phyloP scores from a whole-genome alignment of 2,329 filamentous ascomycete species.

The Monosporascus sp. region DNA sequence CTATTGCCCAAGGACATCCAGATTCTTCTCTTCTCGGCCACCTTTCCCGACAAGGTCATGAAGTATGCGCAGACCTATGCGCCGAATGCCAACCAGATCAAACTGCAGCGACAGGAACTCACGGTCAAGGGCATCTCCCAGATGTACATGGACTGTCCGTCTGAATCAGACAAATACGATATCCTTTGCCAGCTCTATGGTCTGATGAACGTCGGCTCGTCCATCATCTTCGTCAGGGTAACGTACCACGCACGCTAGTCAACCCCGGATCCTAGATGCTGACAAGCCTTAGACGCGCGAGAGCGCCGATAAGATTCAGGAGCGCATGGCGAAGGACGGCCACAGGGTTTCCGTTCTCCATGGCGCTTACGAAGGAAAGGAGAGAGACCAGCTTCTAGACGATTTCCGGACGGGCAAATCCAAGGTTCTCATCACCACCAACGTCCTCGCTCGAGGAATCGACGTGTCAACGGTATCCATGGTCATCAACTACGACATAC shows the following conservation, averaged over 20 bases:
- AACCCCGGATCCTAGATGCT: constrained; percentile 3
- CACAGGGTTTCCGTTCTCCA: constrained; percentile 90
- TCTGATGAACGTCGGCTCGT: constrained; percentile 92
- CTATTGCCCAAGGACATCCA: constrained; percentile 72
- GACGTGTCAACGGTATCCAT: constrained; percentile 89
- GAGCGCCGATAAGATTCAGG: constrained; percentile 79
- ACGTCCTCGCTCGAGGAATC: constrained; percentile 92
- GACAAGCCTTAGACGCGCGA: constrained; percentile 61
- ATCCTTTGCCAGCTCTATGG: constrained; percentile 90
- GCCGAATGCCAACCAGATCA: constrained; percentile 79
- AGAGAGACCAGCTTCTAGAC: constrained; percentile 79
- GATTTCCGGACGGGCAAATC: constrained; percentile 80
- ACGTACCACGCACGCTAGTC: constrained; percentile 15
- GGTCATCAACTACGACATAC: constrained; percentile 95
- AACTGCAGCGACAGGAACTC: constrained; percentile 81
- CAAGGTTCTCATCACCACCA: constrained; percentile 97
- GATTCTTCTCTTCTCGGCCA: constrained; percentile 92
- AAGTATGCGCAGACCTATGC: constrained; percentile 80
- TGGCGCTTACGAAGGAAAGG: constrained; percentile 75
- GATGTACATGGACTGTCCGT: constrained; percentile 90
- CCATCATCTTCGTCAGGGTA: constrained; percentile 96
- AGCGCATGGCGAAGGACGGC: constrained; percentile 79
- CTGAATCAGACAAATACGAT: constrained; percentile 78
- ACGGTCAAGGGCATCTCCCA: constrained; percentile 97
- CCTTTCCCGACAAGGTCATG: constrained; percentile 81